phyloP scores from a whole-genome alignment of 2,329 filamentous ascomycete species.

The Sarocladium brachiariae region DNA sequence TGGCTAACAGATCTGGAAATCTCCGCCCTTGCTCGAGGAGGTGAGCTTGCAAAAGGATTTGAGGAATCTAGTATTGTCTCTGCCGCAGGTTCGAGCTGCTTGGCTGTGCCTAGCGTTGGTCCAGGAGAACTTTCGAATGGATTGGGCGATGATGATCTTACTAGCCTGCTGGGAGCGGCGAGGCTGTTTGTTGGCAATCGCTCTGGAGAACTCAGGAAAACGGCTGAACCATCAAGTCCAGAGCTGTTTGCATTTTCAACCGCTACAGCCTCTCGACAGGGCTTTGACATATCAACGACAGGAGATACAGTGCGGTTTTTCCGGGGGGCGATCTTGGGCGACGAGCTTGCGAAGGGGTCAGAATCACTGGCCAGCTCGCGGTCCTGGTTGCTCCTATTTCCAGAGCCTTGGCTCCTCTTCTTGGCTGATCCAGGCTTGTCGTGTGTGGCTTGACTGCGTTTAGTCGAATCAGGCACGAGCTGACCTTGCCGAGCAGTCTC shows the following conservation, averaged over 20 bases:
- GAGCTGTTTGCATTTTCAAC: not conserved
- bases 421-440: too few species aligned
- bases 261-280: not conserved
- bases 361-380: not conserved
- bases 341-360: slow-evolving; percentile 12
- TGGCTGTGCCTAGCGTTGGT: not conserved
- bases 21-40: not conserved
- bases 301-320: not conserved
- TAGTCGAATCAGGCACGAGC: too few species aligned
- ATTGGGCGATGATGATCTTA: slow-evolving; percentile 17
- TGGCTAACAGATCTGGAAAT: too few species aligned
- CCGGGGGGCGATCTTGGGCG: not conserved
- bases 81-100: not conserved
- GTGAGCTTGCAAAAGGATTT: slow-evolving; percentile 15
- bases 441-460: too few species aligned
- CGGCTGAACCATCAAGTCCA: not conserved
- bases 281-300: not conserved
- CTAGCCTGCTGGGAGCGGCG: not conserved
- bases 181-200: not conserved
- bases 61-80: slow-evolving; percentile 9
- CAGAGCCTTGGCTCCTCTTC: too few species aligned
- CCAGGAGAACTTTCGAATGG: slow-evolving; percentile 30
- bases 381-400: not conserved
- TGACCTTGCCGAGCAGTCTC: too few species aligned
- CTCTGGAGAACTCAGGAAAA: not conserved